These are phyloP conservation scores for Aspergillus glaucus DNA, from an alignment of 2,329 filamentous ascomycete genomes.

Conservation along the genomic window DNA sequence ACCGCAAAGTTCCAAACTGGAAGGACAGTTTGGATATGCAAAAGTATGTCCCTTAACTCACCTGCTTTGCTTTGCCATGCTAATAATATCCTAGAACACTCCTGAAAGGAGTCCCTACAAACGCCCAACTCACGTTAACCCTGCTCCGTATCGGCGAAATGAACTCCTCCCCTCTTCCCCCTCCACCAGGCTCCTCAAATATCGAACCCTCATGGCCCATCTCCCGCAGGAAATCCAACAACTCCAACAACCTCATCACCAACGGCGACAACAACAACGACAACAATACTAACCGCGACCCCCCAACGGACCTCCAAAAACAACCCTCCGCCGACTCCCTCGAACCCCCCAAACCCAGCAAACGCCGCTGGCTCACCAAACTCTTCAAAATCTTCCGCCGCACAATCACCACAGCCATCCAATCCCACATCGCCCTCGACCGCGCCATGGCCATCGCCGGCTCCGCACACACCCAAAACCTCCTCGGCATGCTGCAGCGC, in stretches of 20 bases:
- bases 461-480: conserved; percentile 59
- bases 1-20: conserved; percentile 59
- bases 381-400: conserved; percentile 61
- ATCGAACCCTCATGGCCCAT: conserved; percentile 25
- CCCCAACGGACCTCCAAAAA: conserved; percentile 33
- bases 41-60: conserved; percentile 37
- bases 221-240: conserved; percentile 43
- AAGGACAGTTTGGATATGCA: conserved; percentile 67
- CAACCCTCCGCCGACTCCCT: conserved; percentile 1
- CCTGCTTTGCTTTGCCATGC: neutral
- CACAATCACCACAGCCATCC: conserved; percentile 63
- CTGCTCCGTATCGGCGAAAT: conserved; percentile 74
- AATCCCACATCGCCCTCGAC: conserved; percentile 66
- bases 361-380: conserved; percentile 39
- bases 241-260: conserved; percentile 47
- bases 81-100: conserved; percentile 47
- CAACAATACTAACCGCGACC: conserved; percentile 48
- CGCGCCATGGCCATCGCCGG: conserved; percentile 61
- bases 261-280: conserved; percentile 59
- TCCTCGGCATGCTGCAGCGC: conserved; percentile 62
- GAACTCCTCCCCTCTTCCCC: conserved; percentile 72
- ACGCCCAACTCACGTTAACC: conserved; percentile 76
- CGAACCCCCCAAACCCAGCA: conserved; percentile 11
- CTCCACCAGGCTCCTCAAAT: conserved; percentile 43
- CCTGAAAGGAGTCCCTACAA: conserved; percentile 75